A percentile compares a stretch with the other conserved stretches of the same genome.
These are phyloP conservation scores for Lasiodiplodia sp. DNA, from an alignment of 2,329 filamentous ascomycete species.

Conservation along the genomic window DNA sequence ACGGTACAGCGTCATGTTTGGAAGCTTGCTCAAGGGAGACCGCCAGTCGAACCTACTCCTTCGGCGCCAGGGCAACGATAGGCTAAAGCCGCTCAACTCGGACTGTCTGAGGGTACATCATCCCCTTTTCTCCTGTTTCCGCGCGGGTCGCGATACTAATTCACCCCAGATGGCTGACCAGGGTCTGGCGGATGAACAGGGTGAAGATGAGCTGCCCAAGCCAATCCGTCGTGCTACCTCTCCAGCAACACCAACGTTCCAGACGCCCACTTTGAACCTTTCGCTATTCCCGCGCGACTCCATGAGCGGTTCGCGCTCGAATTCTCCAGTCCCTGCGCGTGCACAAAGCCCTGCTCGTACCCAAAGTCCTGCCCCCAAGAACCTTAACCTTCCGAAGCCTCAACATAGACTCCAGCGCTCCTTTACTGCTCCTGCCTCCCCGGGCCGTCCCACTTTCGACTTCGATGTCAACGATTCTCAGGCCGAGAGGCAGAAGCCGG, in stretches of 20 bases:
- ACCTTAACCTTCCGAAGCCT: slow-evolving; percentile 6
- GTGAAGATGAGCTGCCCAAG: slow-evolving; percentile 34
- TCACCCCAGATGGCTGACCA: slow-evolving; percentile 14
- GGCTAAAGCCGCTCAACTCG: slow-evolving; percentile 43
- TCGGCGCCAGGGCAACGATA: slow-evolving; percentile 46
- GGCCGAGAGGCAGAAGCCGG: background rate
- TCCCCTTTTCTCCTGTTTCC: slow-evolving; percentile 23
- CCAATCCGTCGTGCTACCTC: slow-evolving; percentile 45
- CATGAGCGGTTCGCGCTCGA: slow-evolving; percentile 13
- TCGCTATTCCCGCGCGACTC: slow-evolving; percentile 27
- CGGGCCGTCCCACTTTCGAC: background rate
- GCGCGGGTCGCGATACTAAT: slow-evolving; percentile 11
- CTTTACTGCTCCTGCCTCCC: slow-evolving; percentile 9
- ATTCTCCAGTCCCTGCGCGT: slow-evolving; percentile 4
- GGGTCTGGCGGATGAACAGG: slow-evolving; percentile 30
- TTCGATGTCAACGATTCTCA: background rate
- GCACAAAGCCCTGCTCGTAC: slow-evolving; percentile 11
- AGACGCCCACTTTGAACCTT: slow-evolving; percentile 7
- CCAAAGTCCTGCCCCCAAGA: background rate
- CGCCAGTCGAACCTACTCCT: slow-evolving; percentile 43
- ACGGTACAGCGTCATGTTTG: slow-evolving; percentile 94
- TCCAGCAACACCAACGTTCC: slow-evolving; percentile 37
- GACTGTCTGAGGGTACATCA: slow-evolving; percentile 42
- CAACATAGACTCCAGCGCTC: slow-evolving; percentile 22
- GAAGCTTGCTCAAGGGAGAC: slow-evolving; percentile 67